Conservation (phyloP, 2,329 filamentous ascomycete genomes). For the Verticillium nubilum region DNA sequence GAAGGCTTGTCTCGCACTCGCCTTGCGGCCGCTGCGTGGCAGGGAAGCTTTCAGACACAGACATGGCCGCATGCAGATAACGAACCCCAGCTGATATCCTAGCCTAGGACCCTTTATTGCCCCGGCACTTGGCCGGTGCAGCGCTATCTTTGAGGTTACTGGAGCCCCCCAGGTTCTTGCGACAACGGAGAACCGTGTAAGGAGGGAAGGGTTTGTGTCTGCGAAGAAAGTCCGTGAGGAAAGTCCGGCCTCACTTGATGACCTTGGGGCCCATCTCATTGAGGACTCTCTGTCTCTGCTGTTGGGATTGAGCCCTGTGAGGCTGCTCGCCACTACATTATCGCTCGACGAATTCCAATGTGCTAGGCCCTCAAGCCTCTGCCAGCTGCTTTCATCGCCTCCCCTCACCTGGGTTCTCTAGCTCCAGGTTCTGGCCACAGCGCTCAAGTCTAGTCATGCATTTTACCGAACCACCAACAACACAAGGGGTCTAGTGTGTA, state of each 20-base stretch:
- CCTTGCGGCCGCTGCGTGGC: neutral
- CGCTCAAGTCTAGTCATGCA: neutral
- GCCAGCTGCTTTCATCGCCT: too few species aligned
- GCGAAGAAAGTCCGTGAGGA: neutral
- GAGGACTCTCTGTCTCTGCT: neutral
- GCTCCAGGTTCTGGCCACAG: too few species aligned
- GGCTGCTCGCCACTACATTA: neutral
- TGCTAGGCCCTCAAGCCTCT: too few species aligned
- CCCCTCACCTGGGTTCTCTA: too few species aligned
- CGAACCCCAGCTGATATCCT: neutral
- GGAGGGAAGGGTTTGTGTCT: neutral
- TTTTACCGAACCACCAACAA: neutral
- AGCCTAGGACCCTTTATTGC: neutral
- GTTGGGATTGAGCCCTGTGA: neutral
- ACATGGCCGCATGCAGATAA: neutral
- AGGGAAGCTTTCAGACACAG: neutral
- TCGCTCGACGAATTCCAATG: neutral
- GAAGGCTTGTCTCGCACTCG: neutral
- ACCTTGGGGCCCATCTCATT: too few species aligned
- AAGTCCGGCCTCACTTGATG: neutral
- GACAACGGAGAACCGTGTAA: too few species aligned
- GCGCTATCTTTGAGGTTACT: neutral
- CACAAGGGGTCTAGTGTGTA: neutral
- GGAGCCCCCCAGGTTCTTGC: neutral
- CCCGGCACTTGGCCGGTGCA: neutral